These are phyloP conservation scores for Porogramme epimiltina DNA, from an alignment of 1,284 basidiomycete species.

Conservation along the genomic window DNA sequence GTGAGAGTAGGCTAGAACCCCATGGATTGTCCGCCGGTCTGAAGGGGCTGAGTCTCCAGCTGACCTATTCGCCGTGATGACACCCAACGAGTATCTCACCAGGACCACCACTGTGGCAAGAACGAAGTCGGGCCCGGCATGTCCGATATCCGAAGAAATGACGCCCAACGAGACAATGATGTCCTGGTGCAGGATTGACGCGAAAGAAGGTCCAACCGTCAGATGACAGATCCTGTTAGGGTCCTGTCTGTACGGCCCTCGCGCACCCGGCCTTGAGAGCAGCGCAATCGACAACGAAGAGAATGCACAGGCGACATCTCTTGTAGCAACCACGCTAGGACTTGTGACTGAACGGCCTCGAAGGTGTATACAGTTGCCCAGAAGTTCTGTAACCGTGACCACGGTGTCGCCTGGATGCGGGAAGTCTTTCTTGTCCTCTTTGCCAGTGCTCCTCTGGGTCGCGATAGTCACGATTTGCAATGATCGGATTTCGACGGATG, in stretches of 20 bases:
- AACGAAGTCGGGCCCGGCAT: slow-evolving; percentile 21
- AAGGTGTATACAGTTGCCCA: neutral
- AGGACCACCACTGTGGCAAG: slow-evolving; percentile 18
- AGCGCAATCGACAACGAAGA: slow-evolving; percentile 9
- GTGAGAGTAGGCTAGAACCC: slow-evolving; percentile 51
- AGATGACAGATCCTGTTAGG: slow-evolving; percentile 7
- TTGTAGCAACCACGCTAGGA: neutral
- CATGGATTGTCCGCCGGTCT: slow-evolving; percentile 38
- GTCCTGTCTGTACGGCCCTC: slow-evolving; percentile 13
- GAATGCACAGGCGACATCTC: slow-evolving; percentile 3
- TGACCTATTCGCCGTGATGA: neutral
- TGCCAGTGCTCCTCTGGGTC: neutral
- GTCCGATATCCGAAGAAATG: slow-evolving; percentile 18
- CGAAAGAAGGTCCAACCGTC: slow-evolving; percentile 11
- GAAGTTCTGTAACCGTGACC: slow-evolving; percentile 11
- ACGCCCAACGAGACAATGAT: slow-evolving; percentile 11
- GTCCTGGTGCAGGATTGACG: slow-evolving; percentile 1
- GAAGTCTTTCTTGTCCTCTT: too few species aligned
- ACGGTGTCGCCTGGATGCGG: slow-evolving; percentile 1
- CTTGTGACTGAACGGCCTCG: slow-evolving; percentile 2
- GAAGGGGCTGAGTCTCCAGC: neutral
- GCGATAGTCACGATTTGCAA: slow-evolving; percentile 15
- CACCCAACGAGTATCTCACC: slow-evolving; percentile 1
- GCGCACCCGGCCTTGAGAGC: slow-evolving; percentile 2
- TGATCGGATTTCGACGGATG: slow-evolving; percentile 17